These are phyloP conservation scores for Sphaerulina musiva DNA, from an alignment of 2,329 filamentous ascomycete genomes.

Conservation along the genomic window DNA sequence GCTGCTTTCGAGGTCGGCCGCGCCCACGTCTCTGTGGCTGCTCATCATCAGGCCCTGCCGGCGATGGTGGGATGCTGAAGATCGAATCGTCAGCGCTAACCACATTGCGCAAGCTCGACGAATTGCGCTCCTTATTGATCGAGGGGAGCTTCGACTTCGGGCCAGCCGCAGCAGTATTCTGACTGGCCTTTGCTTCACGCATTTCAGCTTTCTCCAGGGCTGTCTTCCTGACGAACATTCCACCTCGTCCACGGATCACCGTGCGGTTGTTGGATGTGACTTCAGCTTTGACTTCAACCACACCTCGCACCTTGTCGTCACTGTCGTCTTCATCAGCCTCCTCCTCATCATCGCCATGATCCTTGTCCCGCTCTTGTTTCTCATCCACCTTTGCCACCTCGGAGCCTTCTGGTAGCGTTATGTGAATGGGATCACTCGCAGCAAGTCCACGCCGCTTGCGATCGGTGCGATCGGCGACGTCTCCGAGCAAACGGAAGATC, in stretches of 20 bases:
- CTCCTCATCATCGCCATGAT: conserved; percentile 4
- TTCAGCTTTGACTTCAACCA: conserved; percentile 8
- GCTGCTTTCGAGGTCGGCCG: conserved; percentile 23
- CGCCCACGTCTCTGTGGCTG: conserved; percentile 20
- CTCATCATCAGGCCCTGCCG: conserved; percentile 6
- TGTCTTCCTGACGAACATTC: conserved; percentile 14
- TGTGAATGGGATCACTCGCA: conserved; percentile 8
- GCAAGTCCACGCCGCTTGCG: conserved; percentile 12
- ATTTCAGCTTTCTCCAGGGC: conserved; percentile 3
- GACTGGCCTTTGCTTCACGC: not conserved
- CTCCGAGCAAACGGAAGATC: conserved; percentile 14
- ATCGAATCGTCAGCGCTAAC: conserved; percentile 23
- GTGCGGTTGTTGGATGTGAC: conserved; percentile 15
- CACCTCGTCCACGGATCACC: conserved; percentile 12
- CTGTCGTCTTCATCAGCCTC: not conserved
- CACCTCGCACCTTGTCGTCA: not conserved
- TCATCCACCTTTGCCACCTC: not conserved
- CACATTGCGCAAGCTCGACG: conserved; percentile 26
- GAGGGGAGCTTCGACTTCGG: conserved; percentile 19
- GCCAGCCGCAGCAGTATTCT: not conserved
- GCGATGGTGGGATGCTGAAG: conserved; percentile 24
- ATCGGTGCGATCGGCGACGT: conserved; percentile 16
- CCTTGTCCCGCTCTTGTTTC: not conserved
- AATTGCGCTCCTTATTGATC: conserved; percentile 26
- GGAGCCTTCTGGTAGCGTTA: conserved; percentile 12